Evolutionary conservation across 805 yeast species (phyloP).

Genomic region (Tetrapisispora namnaoensis): DNA sequence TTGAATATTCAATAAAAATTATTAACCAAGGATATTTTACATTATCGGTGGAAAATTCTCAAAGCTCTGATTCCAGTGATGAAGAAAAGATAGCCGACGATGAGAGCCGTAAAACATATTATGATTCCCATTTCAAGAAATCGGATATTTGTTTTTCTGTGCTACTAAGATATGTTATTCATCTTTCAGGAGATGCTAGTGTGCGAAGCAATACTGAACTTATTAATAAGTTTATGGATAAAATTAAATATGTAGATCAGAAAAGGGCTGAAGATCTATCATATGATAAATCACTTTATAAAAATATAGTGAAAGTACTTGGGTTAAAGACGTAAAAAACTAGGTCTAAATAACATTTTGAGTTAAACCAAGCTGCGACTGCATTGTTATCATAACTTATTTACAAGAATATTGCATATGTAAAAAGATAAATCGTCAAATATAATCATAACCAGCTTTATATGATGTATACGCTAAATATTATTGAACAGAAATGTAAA

Average conservation of each 20-base stretch:
- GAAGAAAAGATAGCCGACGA: not conserved
- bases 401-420: too few species aligned
- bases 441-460: too few species aligned
- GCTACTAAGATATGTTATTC: not conserved
- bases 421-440: too few species aligned
- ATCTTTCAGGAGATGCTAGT: not conserved
- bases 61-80: not conserved
- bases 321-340: not conserved
- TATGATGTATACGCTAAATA: too few species aligned
- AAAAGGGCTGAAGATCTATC: not conserved
- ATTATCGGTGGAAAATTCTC: not conserved
- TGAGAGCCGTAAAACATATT: not conserved
- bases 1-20: not conserved
- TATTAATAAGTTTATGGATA: not conserved
- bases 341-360: too few species aligned
- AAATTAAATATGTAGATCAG: not conserved
- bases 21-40: constrained; percentile 1
- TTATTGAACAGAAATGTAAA: too few species aligned
- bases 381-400: too few species aligned
- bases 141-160: constrained; percentile 1
- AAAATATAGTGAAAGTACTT: not conserved
- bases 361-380: too few species aligned
- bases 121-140: not conserved
- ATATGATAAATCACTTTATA: not conserved
- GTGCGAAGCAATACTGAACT: not conserved